Evolutionary conservation across 805 yeast species (phyloP), one percentile per base, ranked within the genome.

Genomic region (Wickerhamomyces kurtzmanii): DNA sequence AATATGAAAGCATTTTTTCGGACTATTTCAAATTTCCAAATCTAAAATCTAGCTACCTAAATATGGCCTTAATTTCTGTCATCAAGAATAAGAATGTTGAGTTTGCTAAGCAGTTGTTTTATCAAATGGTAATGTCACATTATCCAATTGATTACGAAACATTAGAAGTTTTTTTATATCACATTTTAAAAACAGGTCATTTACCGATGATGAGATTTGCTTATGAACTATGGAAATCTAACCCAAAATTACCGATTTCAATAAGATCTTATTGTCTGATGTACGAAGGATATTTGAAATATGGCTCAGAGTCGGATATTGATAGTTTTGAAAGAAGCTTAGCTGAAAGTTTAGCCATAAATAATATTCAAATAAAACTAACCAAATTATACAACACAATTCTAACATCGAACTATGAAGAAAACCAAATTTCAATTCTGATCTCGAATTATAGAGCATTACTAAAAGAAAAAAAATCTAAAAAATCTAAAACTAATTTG

Each of bases 31-130:
- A 22, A 14, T 36, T 31, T 12, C 33, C 33, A 9, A 26, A 35
- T 24, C 26, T 12, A n/a, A 12, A 20, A 9, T 5, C 30, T 4
- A 13, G 16, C 12, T 26, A 26, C 20, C 37, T 43, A 34, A 43
- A 43, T 23, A 18, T 39, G 24, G 49, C 48, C 3, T 29, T 46
- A 17, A 33, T 32, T 11, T 41, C 29, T 7, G 10, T 40, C 3
- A 36, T 37, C 19, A 23, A 40, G n/a, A 41, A 29, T 24, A 34
- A 36, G 6, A 34, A 43, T 24, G 33, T 45, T 3, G 49, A 43
- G 21, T 29, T 43, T 12, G 45, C 52, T 12, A 43, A 44, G 28
- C 52, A 44, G 16, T 31, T 47, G 2, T 29, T 47, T 1, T 38
- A 42, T 21, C 50, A 47, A 22, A 43, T 47, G 48, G 37, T 43